A percentile compares a stretch with the other conserved stretches of the same genome.
Evolutionary conservation across 139 green algal genomes (phyloP).

Genomic region (Chlamydomonas schloesseri): DNA sequence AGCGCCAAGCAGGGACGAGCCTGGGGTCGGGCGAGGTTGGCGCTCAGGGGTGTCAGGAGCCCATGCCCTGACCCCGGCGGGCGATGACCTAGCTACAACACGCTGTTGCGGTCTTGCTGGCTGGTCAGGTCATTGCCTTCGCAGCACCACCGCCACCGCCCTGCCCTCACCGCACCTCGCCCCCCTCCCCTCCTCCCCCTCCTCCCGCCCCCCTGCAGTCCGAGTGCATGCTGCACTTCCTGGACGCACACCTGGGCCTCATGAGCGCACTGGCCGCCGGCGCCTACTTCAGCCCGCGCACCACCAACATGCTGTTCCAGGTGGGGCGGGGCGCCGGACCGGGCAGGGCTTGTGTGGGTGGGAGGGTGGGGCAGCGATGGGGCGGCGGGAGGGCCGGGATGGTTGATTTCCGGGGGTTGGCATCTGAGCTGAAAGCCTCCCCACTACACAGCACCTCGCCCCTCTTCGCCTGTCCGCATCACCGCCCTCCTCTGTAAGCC

Average conservation of each 20-base stretch:
- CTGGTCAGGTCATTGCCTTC: no score
- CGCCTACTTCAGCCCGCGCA: slow-evolving; percentile 75
- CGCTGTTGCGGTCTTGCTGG: no score
- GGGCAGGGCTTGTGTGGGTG: no score
- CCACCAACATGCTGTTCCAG: slow-evolving; percentile 88
- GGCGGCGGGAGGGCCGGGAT: neutral
- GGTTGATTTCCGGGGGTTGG: no score
- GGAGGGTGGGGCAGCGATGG: neutral
- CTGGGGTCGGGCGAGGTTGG: no score
- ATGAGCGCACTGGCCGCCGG: slow-evolving; percentile 69
- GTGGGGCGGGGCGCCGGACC: neutral
- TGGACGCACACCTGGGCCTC: slow-evolving; percentile 81
- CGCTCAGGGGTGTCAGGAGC: no score
- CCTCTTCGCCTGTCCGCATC: neutral
- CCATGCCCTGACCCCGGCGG: no score
- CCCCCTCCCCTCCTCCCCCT: neutral
- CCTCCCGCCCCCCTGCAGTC: slow-evolving; percentile 39
- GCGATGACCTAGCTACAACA: no score
- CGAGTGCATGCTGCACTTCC: slow-evolving; percentile 77
- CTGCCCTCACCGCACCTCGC: neutral
- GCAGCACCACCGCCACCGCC: neutral
- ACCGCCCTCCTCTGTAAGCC: no score
- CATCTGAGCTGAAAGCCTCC: no score
- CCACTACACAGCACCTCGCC: no score
- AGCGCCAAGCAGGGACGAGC: no score